phyloP scores from a whole-genome alignment of 2,329 filamentous ascomycete species.

The Ceratocystis destructans region DNA sequence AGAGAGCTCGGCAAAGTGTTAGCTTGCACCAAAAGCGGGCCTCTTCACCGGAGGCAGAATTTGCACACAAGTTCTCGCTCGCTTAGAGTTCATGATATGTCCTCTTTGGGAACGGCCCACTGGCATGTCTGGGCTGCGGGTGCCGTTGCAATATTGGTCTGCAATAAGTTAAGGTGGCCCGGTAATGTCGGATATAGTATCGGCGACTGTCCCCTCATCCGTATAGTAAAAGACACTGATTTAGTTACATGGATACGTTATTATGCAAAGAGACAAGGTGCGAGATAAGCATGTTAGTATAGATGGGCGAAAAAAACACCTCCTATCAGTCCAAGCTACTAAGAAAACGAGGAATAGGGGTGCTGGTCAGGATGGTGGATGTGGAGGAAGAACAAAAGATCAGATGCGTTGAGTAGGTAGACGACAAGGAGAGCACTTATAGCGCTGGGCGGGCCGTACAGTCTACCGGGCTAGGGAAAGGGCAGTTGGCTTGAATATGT shows the following conservation, averaged over 20 bases:
- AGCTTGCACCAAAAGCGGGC: not conserved
- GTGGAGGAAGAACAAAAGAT: not conserved
- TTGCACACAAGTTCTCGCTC: not conserved
- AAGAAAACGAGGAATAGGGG: too few species aligned
- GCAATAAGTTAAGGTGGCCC: not conserved
- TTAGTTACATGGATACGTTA: not conserved
- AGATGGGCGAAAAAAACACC: not conserved
- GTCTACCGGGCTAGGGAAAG: not conserved
- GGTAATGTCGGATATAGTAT: not conserved
- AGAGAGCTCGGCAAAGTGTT: not conserved
- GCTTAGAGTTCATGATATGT: not conserved
- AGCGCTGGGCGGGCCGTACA: too few species aligned
- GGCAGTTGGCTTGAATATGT: not conserved
- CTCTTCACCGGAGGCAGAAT: not conserved
- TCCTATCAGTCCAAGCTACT: too few species aligned
- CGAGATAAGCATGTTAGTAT: not conserved
- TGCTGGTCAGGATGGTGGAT: too few species aligned
- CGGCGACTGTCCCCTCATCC: not conserved
- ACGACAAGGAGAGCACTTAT: not conserved
- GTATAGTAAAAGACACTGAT: not conserved
- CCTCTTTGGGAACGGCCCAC: not conserved
- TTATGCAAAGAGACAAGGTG: not conserved
- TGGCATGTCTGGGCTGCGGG: not conserved
- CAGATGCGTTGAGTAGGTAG: not conserved
- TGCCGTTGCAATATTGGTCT: conserved; percentile 1